Evolutionary conservation across 768 basidiomycete species (phyloP).

Genomic region (Boletus tomentosulus): DNA sequence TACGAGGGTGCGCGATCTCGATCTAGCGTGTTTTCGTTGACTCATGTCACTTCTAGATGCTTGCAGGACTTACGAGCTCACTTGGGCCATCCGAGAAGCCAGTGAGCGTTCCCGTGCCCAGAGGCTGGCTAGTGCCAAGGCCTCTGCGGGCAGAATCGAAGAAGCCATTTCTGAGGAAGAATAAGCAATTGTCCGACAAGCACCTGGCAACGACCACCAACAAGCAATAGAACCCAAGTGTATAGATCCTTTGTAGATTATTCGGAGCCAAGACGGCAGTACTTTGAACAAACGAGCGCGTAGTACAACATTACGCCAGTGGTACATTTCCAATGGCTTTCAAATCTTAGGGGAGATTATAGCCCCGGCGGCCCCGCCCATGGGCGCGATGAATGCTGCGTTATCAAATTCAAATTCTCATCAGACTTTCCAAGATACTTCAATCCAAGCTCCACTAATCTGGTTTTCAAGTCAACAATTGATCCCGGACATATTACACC

Average conservation of each 20-base stretch:
- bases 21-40: not conserved
- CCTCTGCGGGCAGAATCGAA: slow-evolving; percentile 24
- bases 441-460: slow-evolving; percentile 43
- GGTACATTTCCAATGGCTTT: no score
- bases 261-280: not conserved
- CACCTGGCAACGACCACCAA: not conserved
- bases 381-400: not conserved
- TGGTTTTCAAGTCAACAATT: slow-evolving; percentile 37
- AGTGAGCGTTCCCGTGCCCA: slow-evolving; percentile 60
- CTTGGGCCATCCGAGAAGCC: slow-evolving; percentile 88
- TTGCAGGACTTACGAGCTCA: slow-evolving; percentile 83
- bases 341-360: slow-evolving; percentile 34
- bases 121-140: slow-evolving; percentile 37
- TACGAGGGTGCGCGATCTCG: slow-evolving; percentile 63
- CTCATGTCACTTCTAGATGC: slow-evolving; percentile 51
- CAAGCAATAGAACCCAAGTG: not conserved
- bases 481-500: slow-evolving; percentile 36
- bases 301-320: no score
- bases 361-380: slow-evolving; percentile 39
- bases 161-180: slow-evolving; percentile 28
- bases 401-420: slow-evolving; percentile 16
- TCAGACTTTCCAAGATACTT: slow-evolving; percentile 47
- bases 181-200: slow-evolving; percentile 5
- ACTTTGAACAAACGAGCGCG: no score
- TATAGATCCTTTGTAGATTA: not conserved